These are phyloP conservation scores for Harrya chromipes DNA, from an alignment of 768 basidiomycete genomes.

Conservation along the genomic window DNA sequence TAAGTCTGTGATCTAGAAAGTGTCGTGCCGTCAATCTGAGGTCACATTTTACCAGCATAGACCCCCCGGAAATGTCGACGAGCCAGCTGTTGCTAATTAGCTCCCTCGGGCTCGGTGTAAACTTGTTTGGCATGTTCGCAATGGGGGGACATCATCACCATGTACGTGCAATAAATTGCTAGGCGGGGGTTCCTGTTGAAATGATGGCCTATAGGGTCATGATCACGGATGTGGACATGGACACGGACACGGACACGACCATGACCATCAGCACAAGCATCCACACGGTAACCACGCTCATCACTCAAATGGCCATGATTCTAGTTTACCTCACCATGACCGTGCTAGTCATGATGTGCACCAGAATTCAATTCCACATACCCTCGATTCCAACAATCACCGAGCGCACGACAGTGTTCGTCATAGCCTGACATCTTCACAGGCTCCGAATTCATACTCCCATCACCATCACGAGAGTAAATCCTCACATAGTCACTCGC, in stretches of 20 bases:
- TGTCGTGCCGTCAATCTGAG: not conserved
- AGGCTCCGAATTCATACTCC: constrained; percentile 27
- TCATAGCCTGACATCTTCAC: constrained; percentile 9
- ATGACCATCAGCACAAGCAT: constrained; percentile 26
- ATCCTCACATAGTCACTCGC: constrained; percentile 23
- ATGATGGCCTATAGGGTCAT: constrained; percentile 14
- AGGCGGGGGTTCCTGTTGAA: not conserved
- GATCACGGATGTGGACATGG: constrained; percentile 15
- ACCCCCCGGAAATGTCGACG: constrained; percentile 98
- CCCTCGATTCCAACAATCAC: constrained; percentile 11
- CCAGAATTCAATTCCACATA: constrained; percentile 9
- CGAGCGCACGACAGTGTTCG: constrained; percentile 8
- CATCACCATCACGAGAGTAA: constrained; percentile 23
- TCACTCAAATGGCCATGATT: constrained; percentile 15
- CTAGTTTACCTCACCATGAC: constrained; percentile 15
- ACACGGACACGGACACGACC: constrained; percentile 8
- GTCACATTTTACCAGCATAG: constrained; percentile 47
- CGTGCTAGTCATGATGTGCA: constrained; percentile 23
- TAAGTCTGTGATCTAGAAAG: constrained; percentile 36
- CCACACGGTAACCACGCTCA: constrained; percentile 30
- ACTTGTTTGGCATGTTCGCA: constrained; percentile 97
- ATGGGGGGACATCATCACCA: constrained; percentile 86
- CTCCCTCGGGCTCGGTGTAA: constrained; percentile 84
- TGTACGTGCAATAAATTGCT: constrained; percentile 40
- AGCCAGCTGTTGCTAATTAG: constrained; percentile 89